These are phyloP conservation scores for Hymenoscyphus fraxineus DNA, from an alignment of 2,329 filamentous ascomycete genomes.

Conservation along the genomic window DNA sequence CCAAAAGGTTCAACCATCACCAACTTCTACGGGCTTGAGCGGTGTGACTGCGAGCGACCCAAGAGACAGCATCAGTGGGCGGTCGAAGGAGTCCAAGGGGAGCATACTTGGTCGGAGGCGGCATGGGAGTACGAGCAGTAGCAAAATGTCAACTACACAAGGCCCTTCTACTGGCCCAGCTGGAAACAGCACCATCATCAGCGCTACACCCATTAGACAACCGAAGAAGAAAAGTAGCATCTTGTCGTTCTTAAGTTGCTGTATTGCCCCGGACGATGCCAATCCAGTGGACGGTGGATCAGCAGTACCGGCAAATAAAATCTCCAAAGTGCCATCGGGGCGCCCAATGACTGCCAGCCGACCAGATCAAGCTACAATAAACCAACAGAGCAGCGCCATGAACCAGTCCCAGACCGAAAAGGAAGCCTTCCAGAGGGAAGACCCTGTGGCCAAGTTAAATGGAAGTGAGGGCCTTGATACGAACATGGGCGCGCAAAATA, in stretches of 20 bases:
- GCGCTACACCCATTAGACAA: conserved; percentile 28
- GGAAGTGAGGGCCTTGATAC: conserved; percentile 19
- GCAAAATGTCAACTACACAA: conserved; percentile 51
- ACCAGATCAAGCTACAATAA: conserved; percentile 25
- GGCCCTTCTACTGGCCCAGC: conserved; percentile 38
- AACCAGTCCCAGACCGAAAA: conserved; percentile 28
- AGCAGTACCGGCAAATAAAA: conserved; percentile 43
- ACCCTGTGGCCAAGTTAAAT: conserved; percentile 16
- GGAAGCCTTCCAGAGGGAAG: conserved; percentile 24
- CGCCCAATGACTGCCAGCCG: conserved; percentile 32
- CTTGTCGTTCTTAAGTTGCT: conserved; percentile 45
- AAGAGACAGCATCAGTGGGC: conserved; percentile 58
- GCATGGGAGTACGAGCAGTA: conserved; percentile 66
- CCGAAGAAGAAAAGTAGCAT: conserved; percentile 42
- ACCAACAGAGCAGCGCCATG: conserved; percentile 17
- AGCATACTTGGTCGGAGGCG: conserved; percentile 61
- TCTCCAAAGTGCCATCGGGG: conserved; percentile 38
- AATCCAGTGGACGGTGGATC: conserved; percentile 41
- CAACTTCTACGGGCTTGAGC: conserved; percentile 57
- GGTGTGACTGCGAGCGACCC: conserved; percentile 57
- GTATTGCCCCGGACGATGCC: conserved; percentile 40
- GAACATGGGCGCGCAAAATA: conserved; percentile 12
- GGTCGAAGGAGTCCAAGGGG: conserved; percentile 62
- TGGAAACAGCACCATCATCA: conserved; percentile 34
- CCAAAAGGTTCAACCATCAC: conserved; percentile 56